Percentiles rank a stretch among this genome's conserved stretches.
These are phyloP conservation scores for Xylaria multiplex DNA, from an alignment of 2,329 filamentous ascomycete genomes.

Conservation along the genomic window DNA sequence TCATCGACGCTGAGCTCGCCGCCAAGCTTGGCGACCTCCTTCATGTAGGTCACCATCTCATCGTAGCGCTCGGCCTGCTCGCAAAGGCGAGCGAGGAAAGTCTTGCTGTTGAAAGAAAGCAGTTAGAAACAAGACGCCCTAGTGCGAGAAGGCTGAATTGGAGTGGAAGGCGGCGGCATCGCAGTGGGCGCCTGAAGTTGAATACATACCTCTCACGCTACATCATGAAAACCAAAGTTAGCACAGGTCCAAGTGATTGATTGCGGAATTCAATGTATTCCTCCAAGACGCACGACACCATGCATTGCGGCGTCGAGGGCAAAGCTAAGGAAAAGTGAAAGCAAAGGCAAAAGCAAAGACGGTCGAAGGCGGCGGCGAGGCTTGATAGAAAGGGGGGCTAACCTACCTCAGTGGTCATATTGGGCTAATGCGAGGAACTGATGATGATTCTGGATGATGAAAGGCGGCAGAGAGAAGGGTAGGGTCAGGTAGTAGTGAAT, in stretches of 20 bases:
- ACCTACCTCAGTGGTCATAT: conserved; percentile 50
- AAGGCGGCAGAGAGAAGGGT: conserved; percentile 12
- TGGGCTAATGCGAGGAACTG: conserved; percentile 37
- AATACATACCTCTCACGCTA: conserved; percentile 75
- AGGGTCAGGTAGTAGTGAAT: conserved; percentile 10
- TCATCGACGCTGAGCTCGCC: conserved; percentile 92
- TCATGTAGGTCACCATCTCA: conserved; percentile 99
- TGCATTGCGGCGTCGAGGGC: conserved; percentile 20
- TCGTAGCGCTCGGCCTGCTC: conserved; percentile 99
- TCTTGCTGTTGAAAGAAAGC: conserved; percentile 76
- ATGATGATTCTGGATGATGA: conserved; percentile 34
- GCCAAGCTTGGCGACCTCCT: conserved; percentile 94
- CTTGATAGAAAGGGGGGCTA: conserved; percentile 38
- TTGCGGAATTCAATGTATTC: conserved; percentile 38
- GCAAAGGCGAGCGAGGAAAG: conserved; percentile 99
- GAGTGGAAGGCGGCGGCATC: conserved; percentile 24
- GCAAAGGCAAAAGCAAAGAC: conserved; percentile 20
- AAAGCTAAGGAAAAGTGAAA: conserved; percentile 8
- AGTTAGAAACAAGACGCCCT: conserved; percentile 37
- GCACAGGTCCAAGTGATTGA: conserved; percentile 37
- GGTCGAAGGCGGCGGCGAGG: conserved; percentile 34
- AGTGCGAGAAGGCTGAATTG: conserved; percentile 32
- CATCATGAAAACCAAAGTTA: conserved; percentile 48
- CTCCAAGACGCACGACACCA: conserved; percentile 1
- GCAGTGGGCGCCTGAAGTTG: conserved; percentile 24